A percentile compares a stretch with the other conserved stretches of the same genome.
Conservation (phyloP, 108 stramenopile genomes). For the Cylindrotheca closterium region DNA sequence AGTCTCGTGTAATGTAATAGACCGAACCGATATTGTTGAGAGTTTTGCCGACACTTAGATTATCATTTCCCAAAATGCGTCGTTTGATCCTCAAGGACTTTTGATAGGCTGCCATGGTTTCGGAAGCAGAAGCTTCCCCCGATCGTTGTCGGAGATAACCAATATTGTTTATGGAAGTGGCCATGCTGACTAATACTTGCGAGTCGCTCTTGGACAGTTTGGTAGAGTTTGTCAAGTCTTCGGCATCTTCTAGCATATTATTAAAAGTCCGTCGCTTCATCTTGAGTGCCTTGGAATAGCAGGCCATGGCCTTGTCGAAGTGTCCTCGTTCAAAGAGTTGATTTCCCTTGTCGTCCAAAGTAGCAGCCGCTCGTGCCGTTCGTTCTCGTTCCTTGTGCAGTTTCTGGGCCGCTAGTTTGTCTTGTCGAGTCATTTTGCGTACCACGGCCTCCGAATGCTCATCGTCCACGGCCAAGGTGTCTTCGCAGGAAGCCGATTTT, state of each 20-base stretch:
- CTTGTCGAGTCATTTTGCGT: neutral
- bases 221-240: constrained; percentile 5
- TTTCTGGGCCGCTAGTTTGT: neutral
- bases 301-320: constrained; percentile 48
- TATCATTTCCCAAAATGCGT: constrained; percentile 54
- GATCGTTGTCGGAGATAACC: constrained; percentile 53
- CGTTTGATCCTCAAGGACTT: constrained; percentile 58
- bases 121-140: constrained; percentile 51
- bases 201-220: constrained; percentile 11
- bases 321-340: constrained; percentile 50
- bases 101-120: constrained; percentile 61
- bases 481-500: no score
- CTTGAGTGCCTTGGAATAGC: constrained; percentile 47
- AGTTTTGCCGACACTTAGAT: constrained; percentile 70
- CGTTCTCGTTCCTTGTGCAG: constrained; percentile 20
- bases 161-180: constrained; percentile 71
- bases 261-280: constrained; percentile 46
- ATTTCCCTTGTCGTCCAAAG: constrained; percentile 51
- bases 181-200: constrained; percentile 49
- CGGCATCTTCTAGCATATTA: constrained; percentile 26
- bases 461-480: no score
- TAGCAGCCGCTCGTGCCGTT: constrained; percentile 40
- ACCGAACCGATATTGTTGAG: constrained; percentile 77
- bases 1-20: constrained; percentile 52
- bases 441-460: no score